A percentile compares a stretch with the other conserved stretches of the same genome.
These are phyloP conservation scores for Chrysosporium keratinophilum DNA, from an alignment of 2,329 filamentous ascomycete genomes.

Conservation along the genomic window DNA sequence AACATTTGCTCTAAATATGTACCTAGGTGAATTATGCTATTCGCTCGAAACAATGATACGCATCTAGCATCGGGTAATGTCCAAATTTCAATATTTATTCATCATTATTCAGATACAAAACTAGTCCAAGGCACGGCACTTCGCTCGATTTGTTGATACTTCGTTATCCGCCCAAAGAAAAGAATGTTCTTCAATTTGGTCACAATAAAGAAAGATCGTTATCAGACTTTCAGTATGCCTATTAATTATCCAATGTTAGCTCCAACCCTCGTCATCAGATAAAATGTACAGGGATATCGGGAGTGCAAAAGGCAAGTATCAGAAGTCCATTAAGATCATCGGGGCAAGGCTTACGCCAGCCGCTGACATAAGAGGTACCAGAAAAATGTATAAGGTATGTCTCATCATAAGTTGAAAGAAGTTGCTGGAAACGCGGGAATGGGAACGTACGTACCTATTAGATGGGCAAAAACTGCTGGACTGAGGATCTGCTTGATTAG, in stretches of 20 bases:
- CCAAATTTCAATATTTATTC: no score
- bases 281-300: background rate
- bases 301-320: conserved; percentile 32
- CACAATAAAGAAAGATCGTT: no score
- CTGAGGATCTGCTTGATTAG: background rate
- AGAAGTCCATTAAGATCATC: conserved; percentile 76
- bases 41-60: no score
- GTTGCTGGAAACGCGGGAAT: conserved; percentile 16
- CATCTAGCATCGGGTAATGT: no score
- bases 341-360: conserved; percentile 37
- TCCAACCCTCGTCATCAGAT: background rate
- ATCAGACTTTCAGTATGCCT: no score
- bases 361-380: conserved; percentile 93
- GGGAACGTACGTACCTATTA: conserved; percentile 4
- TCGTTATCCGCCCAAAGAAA: no score
- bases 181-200: no score
- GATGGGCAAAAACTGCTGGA: background rate
- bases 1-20: no score
- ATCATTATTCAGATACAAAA: no score
- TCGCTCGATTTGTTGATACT: no score
- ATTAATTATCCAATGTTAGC: background rate
- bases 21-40: no score
- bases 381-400: conserved; percentile 55
- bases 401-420: conserved; percentile 52
- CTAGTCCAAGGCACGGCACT: no score